A percentile compares a stretch with the other conserved stretches of the same genome.
These are phyloP conservation scores for Gossypium arboreum DNA, from an alignment of 345 rosid genomes.

Conservation along the genomic window DNA sequence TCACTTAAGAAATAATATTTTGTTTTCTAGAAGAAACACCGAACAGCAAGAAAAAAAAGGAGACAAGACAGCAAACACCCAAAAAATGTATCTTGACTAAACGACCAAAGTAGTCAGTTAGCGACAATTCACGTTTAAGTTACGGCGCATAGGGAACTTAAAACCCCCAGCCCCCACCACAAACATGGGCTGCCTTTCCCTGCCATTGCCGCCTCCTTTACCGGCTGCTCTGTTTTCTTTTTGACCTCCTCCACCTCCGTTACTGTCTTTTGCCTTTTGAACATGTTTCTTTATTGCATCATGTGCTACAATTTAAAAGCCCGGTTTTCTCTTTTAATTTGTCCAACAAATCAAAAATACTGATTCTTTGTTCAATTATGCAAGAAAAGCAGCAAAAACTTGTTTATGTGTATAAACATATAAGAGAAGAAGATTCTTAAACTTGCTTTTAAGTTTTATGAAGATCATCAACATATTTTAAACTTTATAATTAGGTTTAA, in stretches of 20 bases:
- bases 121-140: constrained; percentile 4
- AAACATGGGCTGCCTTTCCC: constrained; percentile 11
- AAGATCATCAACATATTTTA: too few relatives aligned
- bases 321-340: neutral
- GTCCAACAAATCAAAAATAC: neutral
- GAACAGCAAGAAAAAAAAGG: neutral
- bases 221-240: neutral
- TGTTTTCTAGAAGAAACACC: neutral
- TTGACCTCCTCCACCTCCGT: neutral
- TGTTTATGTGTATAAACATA: neutral
- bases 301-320: neutral
- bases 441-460: neutral
- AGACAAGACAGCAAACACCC: neutral
- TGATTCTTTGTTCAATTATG: neutral
- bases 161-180: neutral
- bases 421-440: neutral
- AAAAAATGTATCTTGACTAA: neutral
- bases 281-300: neutral
- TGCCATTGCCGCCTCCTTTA: neutral
- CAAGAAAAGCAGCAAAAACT: neutral
- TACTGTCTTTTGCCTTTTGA: neutral
- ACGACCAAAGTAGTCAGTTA: neutral
- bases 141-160: constrained; percentile 25
- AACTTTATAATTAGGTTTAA: too few relatives aligned
- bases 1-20: neutral